Evolutionary conservation across 1,139 yeast species (phyloP).

Genomic region (Nakaseomyces kungkrabaensis): DNA sequence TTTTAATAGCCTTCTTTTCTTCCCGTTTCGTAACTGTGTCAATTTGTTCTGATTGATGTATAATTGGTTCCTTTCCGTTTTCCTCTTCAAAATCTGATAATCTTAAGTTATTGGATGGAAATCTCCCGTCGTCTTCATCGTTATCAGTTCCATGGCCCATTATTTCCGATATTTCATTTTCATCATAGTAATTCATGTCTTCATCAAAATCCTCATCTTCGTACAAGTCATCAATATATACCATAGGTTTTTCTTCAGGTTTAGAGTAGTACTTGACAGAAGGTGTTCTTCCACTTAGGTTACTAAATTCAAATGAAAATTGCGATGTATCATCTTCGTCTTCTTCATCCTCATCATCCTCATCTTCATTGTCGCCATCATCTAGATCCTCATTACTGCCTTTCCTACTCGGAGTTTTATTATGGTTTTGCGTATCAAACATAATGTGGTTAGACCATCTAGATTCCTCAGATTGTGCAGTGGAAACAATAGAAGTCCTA

Average conservation of each 20-base stretch:
- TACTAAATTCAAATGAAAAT: conserved; percentile 51
- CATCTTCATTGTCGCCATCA: conserved; percentile 2
- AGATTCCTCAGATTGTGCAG: background rate
- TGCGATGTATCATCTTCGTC: conserved; percentile 34
- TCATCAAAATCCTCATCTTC: conserved; percentile 47
- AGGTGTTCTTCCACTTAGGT: conserved; percentile 47
- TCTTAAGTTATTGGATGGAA: background rate
- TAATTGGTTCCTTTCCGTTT: background rate
- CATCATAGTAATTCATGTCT: conserved; percentile 40
- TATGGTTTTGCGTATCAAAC: background rate
- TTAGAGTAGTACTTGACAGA: conserved; percentile 48
- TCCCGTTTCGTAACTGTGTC: background rate
- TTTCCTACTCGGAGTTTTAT: background rate
- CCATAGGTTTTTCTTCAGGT: conserved; percentile 20
- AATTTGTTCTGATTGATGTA: background rate
- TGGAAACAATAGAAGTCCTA: background rate
- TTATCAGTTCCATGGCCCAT: background rate
- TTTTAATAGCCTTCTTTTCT: conserved; percentile 8
- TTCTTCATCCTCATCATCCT: conserved; percentile 11
- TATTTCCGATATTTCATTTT: conserved; percentile 24
- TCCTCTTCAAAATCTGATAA: background rate
- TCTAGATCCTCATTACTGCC: background rate
- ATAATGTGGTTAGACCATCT: conserved; percentile 1
- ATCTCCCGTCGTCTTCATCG: background rate
- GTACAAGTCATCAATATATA: conserved; percentile 32